Conservation (phyloP, 805 yeast genomes). For the Candida insectorum region DNA sequence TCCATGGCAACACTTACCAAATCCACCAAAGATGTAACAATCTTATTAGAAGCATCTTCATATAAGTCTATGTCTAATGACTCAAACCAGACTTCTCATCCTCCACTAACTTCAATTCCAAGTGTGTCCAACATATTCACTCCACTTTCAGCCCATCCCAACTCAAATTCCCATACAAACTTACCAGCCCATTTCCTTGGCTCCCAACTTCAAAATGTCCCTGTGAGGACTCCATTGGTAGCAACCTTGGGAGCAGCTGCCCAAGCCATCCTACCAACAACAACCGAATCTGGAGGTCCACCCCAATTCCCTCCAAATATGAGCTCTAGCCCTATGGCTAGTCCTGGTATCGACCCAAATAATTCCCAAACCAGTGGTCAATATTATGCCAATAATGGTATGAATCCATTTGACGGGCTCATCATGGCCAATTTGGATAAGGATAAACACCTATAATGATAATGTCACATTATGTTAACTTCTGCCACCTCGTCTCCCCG, state of each 20-base stretch:
- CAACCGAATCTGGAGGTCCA: conserved; percentile 6
- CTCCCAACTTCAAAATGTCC: conserved; percentile 3
- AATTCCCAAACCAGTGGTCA: conserved; percentile 27
- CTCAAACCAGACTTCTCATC: conserved; percentile 11
- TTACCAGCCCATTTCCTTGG: conserved; percentile 9
- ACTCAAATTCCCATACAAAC: conserved; percentile 3
- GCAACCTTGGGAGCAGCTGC: conserved; percentile 26
- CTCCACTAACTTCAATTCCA: conserved; percentile 24
- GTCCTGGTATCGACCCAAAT: conserved; percentile 15
- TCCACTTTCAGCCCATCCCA: conserved; percentile 27
- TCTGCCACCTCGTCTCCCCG: no score
- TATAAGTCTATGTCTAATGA: conserved; percentile 29
- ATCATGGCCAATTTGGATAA: conserved; percentile 22
- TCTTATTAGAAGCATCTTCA: conserved; percentile 60
- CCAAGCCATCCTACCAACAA: conserved; percentile 20
- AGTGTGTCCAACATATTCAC: conserved; percentile 32
- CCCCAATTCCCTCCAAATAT: conserved; percentile 2
- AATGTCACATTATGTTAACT: no score
- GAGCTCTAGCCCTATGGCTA: conserved; percentile 12
- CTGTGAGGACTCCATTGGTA: conserved; percentile 23
- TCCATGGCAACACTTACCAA: conserved; percentile 79
- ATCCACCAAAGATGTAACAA: conserved; percentile 88
- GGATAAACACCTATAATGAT: conserved; percentile 2
- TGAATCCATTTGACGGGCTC: conserved; percentile 38
- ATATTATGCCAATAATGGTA: conserved; percentile 30